phyloP scores from a whole-genome alignment of 2,329 filamentous ascomycete genomes.

The Aureobasidium namibiae region DNA sequence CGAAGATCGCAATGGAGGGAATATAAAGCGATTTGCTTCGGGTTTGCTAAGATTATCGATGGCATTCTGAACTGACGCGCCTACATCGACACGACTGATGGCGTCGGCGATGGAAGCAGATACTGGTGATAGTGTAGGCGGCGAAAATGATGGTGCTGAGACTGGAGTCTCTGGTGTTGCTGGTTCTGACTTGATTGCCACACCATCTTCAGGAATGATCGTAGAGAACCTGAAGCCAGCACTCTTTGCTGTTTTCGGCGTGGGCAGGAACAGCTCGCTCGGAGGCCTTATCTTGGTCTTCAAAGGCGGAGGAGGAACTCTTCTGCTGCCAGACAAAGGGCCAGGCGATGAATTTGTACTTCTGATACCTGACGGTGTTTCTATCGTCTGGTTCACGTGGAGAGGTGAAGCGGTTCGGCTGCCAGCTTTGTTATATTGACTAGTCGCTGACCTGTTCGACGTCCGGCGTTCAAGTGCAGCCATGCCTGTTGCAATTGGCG shows the following conservation, averaged over 20 bases:
- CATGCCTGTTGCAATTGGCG: slow-evolving; percentile 1
- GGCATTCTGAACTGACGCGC: background rate
- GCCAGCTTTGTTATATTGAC: background rate
- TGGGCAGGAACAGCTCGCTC: slow-evolving; percentile 11
- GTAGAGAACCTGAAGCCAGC: background rate
- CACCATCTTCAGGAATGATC: background rate
- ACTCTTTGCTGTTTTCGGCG: background rate
- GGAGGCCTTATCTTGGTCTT: background rate
- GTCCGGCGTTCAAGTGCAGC: slow-evolving; percentile 6
- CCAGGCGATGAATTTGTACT: slow-evolving; percentile 6
- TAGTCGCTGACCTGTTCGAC: background rate
- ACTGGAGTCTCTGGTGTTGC: background rate
- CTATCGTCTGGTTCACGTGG: background rate
- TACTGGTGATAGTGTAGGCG: background rate
- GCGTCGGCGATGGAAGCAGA: background rate
- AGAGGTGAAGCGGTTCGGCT: background rate
- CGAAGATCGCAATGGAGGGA: slow-evolving; percentile 1
- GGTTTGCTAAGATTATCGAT: slow-evolving; percentile 4
- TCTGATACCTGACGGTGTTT: background rate
- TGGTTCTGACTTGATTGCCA: background rate
- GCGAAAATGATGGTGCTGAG: background rate
- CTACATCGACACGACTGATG: background rate
- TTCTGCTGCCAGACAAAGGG: background rate
- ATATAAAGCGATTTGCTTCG: slow-evolving; percentile 4
- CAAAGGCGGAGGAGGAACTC: background rate